Evolutionary conservation across 768 basidiomycete genomes (phyloP).

Genomic region (Boletus coccyginus): DNA sequence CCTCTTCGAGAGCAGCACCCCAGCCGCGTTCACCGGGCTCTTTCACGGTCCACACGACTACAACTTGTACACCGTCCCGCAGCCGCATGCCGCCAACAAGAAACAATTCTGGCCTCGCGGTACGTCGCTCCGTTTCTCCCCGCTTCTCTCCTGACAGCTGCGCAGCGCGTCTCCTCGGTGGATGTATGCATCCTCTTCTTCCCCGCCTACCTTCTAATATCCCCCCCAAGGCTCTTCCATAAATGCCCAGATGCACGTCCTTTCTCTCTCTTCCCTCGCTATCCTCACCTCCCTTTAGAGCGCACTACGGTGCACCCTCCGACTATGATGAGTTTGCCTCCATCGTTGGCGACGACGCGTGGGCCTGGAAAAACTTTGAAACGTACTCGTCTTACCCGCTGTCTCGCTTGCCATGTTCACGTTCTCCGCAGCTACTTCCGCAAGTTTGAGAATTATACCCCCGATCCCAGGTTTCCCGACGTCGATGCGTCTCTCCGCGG

Average conservation of each 20-base stretch:
- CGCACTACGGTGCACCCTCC: conserved; percentile 62
- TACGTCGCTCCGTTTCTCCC: conserved; percentile 21
- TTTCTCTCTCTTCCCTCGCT: background rate
- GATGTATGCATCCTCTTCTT: conserved; percentile 49
- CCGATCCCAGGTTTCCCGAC: conserved; percentile 46
- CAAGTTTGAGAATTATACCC: conserved; percentile 63
- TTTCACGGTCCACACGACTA: conserved; percentile 50
- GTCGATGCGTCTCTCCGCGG: conserved; percentile 50
- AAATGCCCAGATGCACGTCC: conserved; percentile 51
- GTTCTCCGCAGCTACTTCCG: conserved; percentile 54
- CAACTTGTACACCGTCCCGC: conserved; percentile 54
- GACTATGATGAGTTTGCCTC: conserved; percentile 69
- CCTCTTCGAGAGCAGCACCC: conserved; percentile 41
- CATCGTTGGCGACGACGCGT: conserved; percentile 51
- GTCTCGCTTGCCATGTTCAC: background rate
- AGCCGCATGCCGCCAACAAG: conserved; percentile 45
- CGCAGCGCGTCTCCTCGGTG: conserved; percentile 67
- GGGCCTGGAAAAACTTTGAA: conserved; percentile 54
- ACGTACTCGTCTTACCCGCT: conserved; percentile 32
- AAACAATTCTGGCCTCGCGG: conserved; percentile 66
- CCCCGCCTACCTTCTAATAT: background rate
- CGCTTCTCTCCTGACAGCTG: background rate
- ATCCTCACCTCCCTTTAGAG: conserved; percentile 24
- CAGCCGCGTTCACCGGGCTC: conserved; percentile 41
- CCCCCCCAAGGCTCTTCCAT: conserved; percentile 50